Percentiles rank a stretch among this genome's conserved stretches.
Conservation (phyloP, 768 basidiomycete genomes). For the Mycena venus region DNA sequence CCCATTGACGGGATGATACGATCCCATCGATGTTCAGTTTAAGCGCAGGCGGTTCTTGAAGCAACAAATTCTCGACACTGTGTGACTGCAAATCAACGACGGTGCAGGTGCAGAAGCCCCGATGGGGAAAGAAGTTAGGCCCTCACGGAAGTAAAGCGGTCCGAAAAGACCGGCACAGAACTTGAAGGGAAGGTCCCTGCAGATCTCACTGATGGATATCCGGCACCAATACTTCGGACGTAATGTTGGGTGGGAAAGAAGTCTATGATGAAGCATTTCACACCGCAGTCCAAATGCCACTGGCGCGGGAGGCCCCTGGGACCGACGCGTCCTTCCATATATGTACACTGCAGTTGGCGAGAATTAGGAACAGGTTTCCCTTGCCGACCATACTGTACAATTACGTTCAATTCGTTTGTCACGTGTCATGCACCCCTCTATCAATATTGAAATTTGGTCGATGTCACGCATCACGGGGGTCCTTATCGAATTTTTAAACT, state of each 20-base stretch:
- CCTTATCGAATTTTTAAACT: no score
- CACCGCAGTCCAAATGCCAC: not conserved
- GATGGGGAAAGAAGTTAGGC: constrained; percentile 9
- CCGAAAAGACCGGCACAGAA: constrained; percentile 6
- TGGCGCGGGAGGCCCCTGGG: not conserved
- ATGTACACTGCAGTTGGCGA: not conserved
- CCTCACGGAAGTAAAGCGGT: not conserved
- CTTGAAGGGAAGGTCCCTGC: not conserved
- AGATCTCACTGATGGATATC: constrained; percentile 12
- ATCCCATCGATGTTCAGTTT: constrained; percentile 11
- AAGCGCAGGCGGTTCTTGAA: not conserved
- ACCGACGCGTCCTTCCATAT: no score
- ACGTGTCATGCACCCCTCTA: no score
- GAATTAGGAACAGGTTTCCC: not conserved
- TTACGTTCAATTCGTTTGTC: no score
- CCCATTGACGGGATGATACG: no score
- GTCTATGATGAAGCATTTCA: not conserved
- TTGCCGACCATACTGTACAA: not conserved
- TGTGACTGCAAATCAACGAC: constrained; percentile 11
- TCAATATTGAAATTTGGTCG: no score
- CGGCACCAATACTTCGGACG: no score
- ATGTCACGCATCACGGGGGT: no score
- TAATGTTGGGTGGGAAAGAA: no score
- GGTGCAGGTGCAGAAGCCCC: not conserved
- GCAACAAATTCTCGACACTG: not conserved